A percentile compares a stretch with the other conserved stretches of the same genome.
phyloP scores from a whole-genome alignment of 768 basidiomycete genomes.

The Macrolepiota dolichaula region DNA sequence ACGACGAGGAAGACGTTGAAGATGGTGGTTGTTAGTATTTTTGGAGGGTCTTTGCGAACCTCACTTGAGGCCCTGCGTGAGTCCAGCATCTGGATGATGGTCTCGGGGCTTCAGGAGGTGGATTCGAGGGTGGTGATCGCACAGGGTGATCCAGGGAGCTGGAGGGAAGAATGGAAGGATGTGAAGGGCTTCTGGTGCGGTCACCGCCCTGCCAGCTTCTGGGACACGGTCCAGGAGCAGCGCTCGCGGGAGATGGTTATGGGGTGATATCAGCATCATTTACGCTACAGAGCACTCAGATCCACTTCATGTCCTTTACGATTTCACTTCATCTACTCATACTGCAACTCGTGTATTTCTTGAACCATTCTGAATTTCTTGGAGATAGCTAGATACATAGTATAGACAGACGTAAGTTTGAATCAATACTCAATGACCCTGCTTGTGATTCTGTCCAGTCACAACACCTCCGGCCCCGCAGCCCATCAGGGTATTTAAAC shows the following conservation, averaged over 20 bases:
- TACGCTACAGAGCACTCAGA: neutral
- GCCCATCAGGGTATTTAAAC: no score
- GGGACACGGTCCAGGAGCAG: conserved; percentile 10
- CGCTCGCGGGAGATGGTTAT: neutral
- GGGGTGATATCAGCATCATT: neutral
- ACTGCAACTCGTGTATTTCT: neutral
- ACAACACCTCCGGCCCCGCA: no score
- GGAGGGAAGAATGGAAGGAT: conserved; percentile 23
- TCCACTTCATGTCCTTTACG: neutral
- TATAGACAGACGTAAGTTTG: no score
- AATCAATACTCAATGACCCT: no score
- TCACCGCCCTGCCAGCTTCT: conserved; percentile 18
- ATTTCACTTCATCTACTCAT: neutral
- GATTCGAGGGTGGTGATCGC: conserved; percentile 24
- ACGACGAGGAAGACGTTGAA: conserved; percentile 23
- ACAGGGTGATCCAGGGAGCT: conserved; percentile 19
- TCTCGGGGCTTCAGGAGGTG: conserved; percentile 16
- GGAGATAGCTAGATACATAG: neutral
- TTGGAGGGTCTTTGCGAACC: conserved; percentile 18
- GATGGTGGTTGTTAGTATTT: conserved; percentile 33
- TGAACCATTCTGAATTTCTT: neutral
- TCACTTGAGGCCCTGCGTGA: conserved; percentile 13
- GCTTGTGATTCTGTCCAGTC: no score
- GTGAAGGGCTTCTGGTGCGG: conserved; percentile 14
- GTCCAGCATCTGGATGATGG: conserved; percentile 24